Evolutionary conservation across 768 basidiomycete species (phyloP).

Genomic region (Pseudohyphozyma bogoriensis): DNA sequence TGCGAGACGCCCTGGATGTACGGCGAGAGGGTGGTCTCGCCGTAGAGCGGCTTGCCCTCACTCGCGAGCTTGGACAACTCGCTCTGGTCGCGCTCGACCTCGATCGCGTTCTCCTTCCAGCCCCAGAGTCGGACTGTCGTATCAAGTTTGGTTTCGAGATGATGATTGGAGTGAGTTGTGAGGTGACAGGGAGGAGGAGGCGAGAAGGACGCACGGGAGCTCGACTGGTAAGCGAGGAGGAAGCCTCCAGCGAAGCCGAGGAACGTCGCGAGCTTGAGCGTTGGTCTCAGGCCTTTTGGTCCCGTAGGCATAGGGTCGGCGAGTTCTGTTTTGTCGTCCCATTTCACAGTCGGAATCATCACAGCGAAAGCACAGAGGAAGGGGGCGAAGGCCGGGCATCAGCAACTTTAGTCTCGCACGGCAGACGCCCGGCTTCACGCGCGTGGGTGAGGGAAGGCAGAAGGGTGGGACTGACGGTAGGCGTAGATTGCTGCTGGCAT

Average conservation of each 20-base stretch:
- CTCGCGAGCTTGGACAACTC: conserved; percentile 66
- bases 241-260: conserved; percentile 83
- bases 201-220: conserved; percentile 53
- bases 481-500: conserved; percentile 70
- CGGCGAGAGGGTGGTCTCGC: conserved; percentile 64
- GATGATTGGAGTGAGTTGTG: no score
- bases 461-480: no score
- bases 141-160: no score
- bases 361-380: no score
- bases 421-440: no score
- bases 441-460: no score
- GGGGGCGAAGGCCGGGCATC: no score
- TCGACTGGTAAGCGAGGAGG: conserved; percentile 81
- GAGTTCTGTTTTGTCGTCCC: conserved; percentile 31
- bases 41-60: conserved; percentile 77
- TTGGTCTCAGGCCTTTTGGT: conserved; percentile 38
- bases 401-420: no score
- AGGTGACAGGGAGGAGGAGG: no score
- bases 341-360: no score
- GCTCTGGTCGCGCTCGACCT: conserved; percentile 62
- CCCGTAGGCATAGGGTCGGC: conserved; percentile 40
- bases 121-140: conserved; percentile 95
- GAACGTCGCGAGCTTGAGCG: conserved; percentile 45
- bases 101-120: conserved; percentile 73
- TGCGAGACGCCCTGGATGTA: conserved; percentile 82